These are phyloP conservation scores for Pseudozyma hubeiensis DNA, from an alignment of 1,284 basidiomycete species.

Conservation along the genomic window DNA sequence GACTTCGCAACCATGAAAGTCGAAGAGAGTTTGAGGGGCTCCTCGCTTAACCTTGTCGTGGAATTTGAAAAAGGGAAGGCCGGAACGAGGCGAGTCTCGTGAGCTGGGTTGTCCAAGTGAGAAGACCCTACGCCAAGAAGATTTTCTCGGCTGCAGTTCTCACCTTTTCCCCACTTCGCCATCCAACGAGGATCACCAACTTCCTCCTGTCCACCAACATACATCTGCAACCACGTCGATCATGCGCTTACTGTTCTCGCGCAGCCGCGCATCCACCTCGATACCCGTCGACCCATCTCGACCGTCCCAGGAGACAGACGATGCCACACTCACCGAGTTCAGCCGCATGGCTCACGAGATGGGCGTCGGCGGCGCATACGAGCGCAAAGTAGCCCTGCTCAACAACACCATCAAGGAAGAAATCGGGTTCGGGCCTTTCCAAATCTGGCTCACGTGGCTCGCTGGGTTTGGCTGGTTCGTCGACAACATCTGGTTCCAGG, in stretches of 20 bases:
- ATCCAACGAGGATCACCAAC: too few species aligned
- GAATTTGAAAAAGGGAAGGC: slow-evolving; percentile 4
- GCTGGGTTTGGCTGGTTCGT: slow-evolving; percentile 75
- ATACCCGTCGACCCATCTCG: not conserved
- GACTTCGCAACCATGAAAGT: not conserved
- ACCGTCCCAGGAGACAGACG: slow-evolving; percentile 32
- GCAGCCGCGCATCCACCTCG: not conserved
- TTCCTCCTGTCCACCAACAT: not conserved
- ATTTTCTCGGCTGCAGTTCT: too few species aligned
- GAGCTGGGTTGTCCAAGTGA: too few species aligned
- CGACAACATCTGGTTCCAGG: slow-evolving; percentile 65
- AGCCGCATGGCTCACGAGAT: slow-evolving; percentile 56
- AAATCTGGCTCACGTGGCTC: slow-evolving; percentile 74
- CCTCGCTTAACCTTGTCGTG: not conserved
- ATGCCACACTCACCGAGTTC: slow-evolving; percentile 35
- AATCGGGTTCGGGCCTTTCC: slow-evolving; percentile 76
- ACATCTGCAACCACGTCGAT: not conserved
- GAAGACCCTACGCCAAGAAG: too few species aligned
- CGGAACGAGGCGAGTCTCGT: not conserved
- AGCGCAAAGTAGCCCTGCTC: slow-evolving; percentile 60
- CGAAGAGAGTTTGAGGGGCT: not conserved
- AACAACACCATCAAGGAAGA: slow-evolving; percentile 61
- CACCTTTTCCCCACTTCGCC: too few species aligned
- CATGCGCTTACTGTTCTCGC: slow-evolving; percentile 5
- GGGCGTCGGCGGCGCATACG: slow-evolving; percentile 55